Evolutionary conservation across 2,329 filamentous ascomycete genomes (phyloP).

Genomic region (Lachnellula subtilissima): DNA sequence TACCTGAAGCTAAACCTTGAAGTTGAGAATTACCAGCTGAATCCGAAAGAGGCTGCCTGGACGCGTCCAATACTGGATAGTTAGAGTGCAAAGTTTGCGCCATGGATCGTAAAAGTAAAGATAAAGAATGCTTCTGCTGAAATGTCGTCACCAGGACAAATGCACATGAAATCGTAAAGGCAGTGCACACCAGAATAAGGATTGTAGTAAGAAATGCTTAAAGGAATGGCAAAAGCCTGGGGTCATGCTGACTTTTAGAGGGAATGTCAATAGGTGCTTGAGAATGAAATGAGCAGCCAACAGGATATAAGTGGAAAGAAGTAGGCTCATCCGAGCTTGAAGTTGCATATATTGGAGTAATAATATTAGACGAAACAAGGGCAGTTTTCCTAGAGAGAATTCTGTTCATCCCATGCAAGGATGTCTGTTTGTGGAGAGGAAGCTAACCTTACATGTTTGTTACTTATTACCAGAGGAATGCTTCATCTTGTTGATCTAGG

Average conservation of each 20-base stretch:
- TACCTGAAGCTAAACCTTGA: constrained; percentile 20
- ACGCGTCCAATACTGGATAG: constrained; percentile 13
- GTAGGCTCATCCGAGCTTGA: constrained; percentile 2
- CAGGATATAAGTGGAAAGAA: constrained; percentile 26
- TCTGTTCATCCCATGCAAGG: constrained; percentile 23
- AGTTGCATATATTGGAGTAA: constrained; percentile 6
- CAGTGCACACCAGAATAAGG: constrained; percentile 24
- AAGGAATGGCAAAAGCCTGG: constrained; percentile 28
- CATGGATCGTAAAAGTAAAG: constrained; percentile 21
- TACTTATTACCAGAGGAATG: constrained; percentile 26
- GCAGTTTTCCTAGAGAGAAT: constrained; percentile 15
- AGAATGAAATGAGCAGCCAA: constrained; percentile 30
- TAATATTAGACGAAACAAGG: constrained; percentile 16
- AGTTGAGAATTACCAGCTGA: constrained; percentile 30
- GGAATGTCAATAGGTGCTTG: constrained; percentile 28
- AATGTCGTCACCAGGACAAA: constrained; percentile 13
- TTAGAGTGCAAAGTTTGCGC: constrained; percentile 24
- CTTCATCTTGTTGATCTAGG: constrained; percentile 26
- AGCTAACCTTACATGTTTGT: constrained; percentile 10
- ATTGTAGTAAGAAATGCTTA: constrained; percentile 31
- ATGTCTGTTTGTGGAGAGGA: constrained; percentile 10
- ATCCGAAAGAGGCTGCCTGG: constrained; percentile 26
- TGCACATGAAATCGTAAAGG: constrained; percentile 12
- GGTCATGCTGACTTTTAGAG: constrained; percentile 15
- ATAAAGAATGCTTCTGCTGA: constrained; percentile 28